Evolutionary conservation across 1,284 basidiomycete species (phyloP), one percentile per base, ranked within the genome.

Genomic region (Fomes fomentarius): DNA sequence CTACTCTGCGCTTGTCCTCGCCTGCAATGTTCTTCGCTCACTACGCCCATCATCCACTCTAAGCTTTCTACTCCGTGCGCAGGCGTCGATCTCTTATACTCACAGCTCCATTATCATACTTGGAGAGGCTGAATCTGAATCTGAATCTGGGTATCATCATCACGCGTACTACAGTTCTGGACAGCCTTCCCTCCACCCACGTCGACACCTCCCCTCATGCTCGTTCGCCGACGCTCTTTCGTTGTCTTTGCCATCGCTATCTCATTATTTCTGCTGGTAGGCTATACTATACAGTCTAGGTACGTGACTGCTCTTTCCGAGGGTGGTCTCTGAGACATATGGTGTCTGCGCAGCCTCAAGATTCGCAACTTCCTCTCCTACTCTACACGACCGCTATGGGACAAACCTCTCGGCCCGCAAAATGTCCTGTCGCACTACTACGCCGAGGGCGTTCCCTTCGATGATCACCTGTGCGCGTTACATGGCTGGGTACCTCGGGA

Each of bases 371-470:
- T 75, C n/a, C 60, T 84, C 19, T 83, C 82, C 3, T 85, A 85
- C 65, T 79, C 81, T 10, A 83, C 84, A 4, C 73, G 85, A 22
- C 85, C 85, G 5, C 69, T 89, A 34, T 88, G 85, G 85, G 85
- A 89, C 63, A 69, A 65, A 4, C 75, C 76, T 10, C 74, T 78
- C 45, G 82, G 77, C 0, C 84, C 84, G 0, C 70, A 65, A 11
- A 58, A 74, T 3, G 61, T 81, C 24, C 68, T 86, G 15, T 69
- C 78, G 1, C 85, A 87, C 62, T 84, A 79, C 66, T 77, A 82
- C 64, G 75, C 81, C 8, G 81, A 83, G 47, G 81, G 81, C 3
- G 63, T 85, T 63, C 57, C 58, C 30, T 72, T 79, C 61, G 73
- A 81, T 47, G 66, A 63, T 12, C 65, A 76, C 57, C 71, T 76